Base-by-base conservation (phyloP, 2,329 filamentous ascomycete species). In the Orbilia blumenaviensis region DNA sequence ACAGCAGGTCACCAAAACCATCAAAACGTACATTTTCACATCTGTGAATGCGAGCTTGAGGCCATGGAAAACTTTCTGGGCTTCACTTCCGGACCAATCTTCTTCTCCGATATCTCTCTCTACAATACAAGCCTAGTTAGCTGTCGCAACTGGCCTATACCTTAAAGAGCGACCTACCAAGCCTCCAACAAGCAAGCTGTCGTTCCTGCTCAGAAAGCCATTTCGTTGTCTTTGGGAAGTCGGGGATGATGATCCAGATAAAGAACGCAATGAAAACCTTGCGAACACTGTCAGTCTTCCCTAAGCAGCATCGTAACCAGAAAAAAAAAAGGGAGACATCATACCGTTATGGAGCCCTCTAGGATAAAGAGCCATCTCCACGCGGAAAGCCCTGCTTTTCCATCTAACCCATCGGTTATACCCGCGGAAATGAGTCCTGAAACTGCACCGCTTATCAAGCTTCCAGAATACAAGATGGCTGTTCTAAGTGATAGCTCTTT, bases 311-410 rank as follows among this genome's bases (percentile, higher is more conserved):
- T 61, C 42, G 5, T 10, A 18, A 10, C 16, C n/a, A n/a, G n/a
- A n/a, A n/a, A n/a, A n/a, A n/a, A n/a, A n/a, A n/a, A n/a, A 18
- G 14, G 2, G 27, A 9, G 4, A n/a, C 2, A 48, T 27, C 14
- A 36, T 71, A 78, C 83, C 0, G 90, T 92, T 72, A 90, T 85
- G 14, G 85, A 84, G 23, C 90, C 90, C 81, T 92, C 90, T 41
- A 92, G 88, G 64, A 92, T 89, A 82, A 91, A 91, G 0, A 91
- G 83, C 87, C 87, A 90, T 10, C 89, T 84, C 90, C 86, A 92
- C 2, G 89, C 88, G 1, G 84, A 82, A 1, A 89, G 83, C 0
- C 89, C 89, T 6, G 82, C 83, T 0, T 82, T 82, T 1, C 87
- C 85, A 73, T 90, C 85, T 84, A 93, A 87, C 58, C 89, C 88